phyloP scores from a whole-genome alignment of 2,329 filamentous ascomycete genomes.

The Anisogramma anomala region DNA sequence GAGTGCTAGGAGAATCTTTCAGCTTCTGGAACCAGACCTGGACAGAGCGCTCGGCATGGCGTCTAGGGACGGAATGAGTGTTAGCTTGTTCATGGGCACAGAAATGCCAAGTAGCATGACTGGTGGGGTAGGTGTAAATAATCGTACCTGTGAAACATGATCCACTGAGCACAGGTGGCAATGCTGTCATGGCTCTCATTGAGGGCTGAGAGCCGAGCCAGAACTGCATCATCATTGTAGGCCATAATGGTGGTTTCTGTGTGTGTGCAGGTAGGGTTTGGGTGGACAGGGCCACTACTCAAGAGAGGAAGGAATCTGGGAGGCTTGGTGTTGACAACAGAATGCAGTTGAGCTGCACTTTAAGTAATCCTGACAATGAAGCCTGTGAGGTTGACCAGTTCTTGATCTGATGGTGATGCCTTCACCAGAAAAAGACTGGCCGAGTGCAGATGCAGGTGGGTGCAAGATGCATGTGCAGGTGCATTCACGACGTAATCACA shows the following conservation, averaged over 20 bases:
- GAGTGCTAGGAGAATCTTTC: slow-evolving; percentile 75
- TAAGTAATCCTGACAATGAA: too few relatives aligned
- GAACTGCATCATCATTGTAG: slow-evolving; percentile 89
- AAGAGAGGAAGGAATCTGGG: too few relatives aligned
- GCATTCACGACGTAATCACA: background rate
- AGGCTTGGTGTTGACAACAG: too few relatives aligned
- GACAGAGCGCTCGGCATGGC: slow-evolving; percentile 84
- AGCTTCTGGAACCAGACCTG: slow-evolving; percentile 84
- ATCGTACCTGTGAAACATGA: slow-evolving; percentile 90
- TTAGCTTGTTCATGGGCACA: slow-evolving; percentile 2
- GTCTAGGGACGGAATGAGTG: slow-evolving; percentile 38
- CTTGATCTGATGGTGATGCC: background rate
- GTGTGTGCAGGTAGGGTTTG: background rate
- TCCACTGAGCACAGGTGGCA: slow-evolving; percentile 93
- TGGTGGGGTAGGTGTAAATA: background rate
- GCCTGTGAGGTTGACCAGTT: too few relatives aligned
- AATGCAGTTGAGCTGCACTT: too few relatives aligned
- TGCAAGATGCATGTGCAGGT: background rate
- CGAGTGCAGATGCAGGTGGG: background rate
- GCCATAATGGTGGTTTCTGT: slow-evolving; percentile 50
- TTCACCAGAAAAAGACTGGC: background rate
- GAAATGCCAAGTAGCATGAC: background rate
- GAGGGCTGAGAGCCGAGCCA: slow-evolving; percentile 85
- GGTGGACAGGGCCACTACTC: too few relatives aligned
- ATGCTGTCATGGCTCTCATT: slow-evolving; percentile 98